Evolutionary conservation across 768 basidiomycete genomes (phyloP), one percentile per base, ranked within the genome.

Genomic region (Suillus hirtellus): DNA sequence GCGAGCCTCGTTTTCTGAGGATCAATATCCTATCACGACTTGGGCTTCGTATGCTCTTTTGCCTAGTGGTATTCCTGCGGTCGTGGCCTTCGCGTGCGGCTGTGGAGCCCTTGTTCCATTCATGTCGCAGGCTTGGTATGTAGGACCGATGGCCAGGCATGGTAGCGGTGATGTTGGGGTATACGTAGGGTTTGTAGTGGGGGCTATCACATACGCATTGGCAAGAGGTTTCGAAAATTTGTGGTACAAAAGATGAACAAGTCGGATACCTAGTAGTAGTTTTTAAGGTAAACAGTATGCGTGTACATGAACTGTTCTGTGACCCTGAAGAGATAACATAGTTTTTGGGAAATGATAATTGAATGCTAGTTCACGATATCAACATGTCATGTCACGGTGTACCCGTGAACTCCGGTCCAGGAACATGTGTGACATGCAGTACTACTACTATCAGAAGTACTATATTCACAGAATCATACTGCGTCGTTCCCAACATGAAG

Each of bases 111-210:
- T 81, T 47, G 71, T 84, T 5, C 77, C 81, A 12, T 81, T 79
- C 64, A 85, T 85, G 83, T 77, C 79, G 52, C 83, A 85, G 52
- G 82, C 71, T 46, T 85, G 82, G 82, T 85, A 79, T 64, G 74
- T 76, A 4, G 84, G 84, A 0, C 81, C 82, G 0, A 79, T 85
- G 40, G 84, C 84, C 27, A 69, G 58, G 31, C 60, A 63, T 7
- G 76, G 78, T 4, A 77, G 80, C 14, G 84, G 84, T 7, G 84
- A 85, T 62, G 79, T 85, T 44, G 83, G 81, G 0, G 73, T 85
- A 38, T 72, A 80, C 42, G 75, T 76, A 21, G 80, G 75, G 17
- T 80, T 77, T 52, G 71, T 71, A 34, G 72, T 75, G 1, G 71
- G 77, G 1, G 61, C 62, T n/a, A 42, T 79, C 27, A 19, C 69